A percentile compares a stretch with the other conserved stretches of the same genome.
These are phyloP conservation scores for Acanthochlamys bracteata DNA, from an alignment of 106 monocot genomes.

Conservation along the genomic window DNA sequence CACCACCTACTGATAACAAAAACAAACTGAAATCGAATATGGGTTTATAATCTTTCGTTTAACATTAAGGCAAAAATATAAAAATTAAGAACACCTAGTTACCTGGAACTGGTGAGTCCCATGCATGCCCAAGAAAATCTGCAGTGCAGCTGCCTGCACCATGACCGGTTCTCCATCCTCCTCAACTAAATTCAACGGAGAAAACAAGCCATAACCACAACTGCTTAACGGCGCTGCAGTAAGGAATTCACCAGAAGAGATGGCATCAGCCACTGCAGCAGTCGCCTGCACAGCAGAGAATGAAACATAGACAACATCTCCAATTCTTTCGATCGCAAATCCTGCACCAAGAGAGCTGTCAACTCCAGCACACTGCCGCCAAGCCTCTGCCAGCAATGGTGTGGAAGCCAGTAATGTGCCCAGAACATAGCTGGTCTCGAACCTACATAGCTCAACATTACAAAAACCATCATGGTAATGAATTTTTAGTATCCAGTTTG, in stretches of 20 bases:
- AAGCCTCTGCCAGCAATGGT: constrained; percentile 30
- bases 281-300: constrained; percentile 29
- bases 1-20: too few relatives aligned
- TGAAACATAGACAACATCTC: constrained; percentile 30
- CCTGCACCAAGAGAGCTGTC: constrained; percentile 1
- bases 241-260: neutral
- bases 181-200: constrained; percentile 17
- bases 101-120: constrained; percentile 37
- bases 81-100: neutral
- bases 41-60: too few relatives aligned
- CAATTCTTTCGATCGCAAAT: constrained; percentile 10
- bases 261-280: constrained; percentile 2
- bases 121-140: constrained; percentile 21
- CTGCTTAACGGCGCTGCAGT: constrained; percentile 6
- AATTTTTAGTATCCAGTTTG: too few relatives aligned
- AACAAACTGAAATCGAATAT: too few relatives aligned
- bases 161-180: constrained; percentile 25
- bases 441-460: constrained; percentile 16
- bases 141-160: constrained; percentile 31
- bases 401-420: constrained; percentile 36
- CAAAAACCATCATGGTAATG: too few relatives aligned
- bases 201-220: constrained; percentile 25
- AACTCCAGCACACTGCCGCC: constrained; percentile 27
- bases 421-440: constrained; percentile 54
- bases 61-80: neutral